Evolutionary conservation across 805 yeast species (phyloP).

Genomic region (Komagataella mondaviorum): DNA sequence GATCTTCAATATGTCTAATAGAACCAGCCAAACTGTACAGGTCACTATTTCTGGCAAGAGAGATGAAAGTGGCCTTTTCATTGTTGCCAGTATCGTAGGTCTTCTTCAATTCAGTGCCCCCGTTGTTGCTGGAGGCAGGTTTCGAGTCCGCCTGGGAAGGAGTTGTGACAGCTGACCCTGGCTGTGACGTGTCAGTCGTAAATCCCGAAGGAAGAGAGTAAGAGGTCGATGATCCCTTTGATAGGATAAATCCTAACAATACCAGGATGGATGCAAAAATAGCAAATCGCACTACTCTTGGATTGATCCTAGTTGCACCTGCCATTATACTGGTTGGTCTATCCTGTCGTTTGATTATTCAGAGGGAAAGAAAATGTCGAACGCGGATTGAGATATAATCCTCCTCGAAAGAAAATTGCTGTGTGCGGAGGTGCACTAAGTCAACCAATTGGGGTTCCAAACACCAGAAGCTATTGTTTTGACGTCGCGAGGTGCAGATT

Average conservation of each 20-base stretch:
- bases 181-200: not conserved
- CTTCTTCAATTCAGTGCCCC: conserved; percentile 5
- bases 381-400: not conserved
- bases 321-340: conserved; percentile 17
- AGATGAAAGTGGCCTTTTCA: conserved; percentile 68
- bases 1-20: conserved; percentile 71
- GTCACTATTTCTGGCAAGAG: conserved; percentile 70
- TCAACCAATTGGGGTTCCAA: too few species aligned
- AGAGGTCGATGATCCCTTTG: conserved; percentile 28
- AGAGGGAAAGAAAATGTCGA: not conserved
- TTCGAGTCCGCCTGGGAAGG: conserved; percentile 3
- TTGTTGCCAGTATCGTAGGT: conserved; percentile 14
- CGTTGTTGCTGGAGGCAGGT: conserved; percentile 6
- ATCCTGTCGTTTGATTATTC: not conserved
- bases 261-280: conserved; percentile 30
- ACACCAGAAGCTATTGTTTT: too few species aligned
- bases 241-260: conserved; percentile 31
- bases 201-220: conserved; percentile 7
- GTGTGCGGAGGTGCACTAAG: not conserved
- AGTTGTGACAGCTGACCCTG: not conserved
- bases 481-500: too few species aligned
- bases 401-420: not conserved
- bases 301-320: conserved; percentile 22
- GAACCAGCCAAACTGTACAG: conserved; percentile 47
- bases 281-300: conserved; percentile 32